These are phyloP conservation scores for Ramalina intermedia DNA, from an alignment of 495 filamentous ascomycete species.

Conservation along the genomic window DNA sequence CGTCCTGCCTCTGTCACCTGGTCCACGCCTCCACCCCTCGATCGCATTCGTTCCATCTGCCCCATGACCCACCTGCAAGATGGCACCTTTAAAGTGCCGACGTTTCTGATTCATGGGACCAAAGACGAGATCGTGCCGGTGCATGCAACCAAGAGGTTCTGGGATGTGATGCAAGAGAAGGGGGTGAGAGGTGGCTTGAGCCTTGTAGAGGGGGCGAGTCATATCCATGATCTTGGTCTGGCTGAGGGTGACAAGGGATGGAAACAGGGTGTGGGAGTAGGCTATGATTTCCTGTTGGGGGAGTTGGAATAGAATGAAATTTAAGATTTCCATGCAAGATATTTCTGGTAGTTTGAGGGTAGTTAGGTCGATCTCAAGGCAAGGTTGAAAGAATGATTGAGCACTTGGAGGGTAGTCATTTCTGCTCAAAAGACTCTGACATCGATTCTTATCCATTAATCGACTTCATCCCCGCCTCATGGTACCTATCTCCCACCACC, in stretches of 20 bases:
- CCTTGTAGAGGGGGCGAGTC: conserved; percentile 16
- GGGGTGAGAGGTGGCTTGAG: conserved; percentile 17
- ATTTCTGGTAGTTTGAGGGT: no score
- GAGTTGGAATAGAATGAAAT: background rate
- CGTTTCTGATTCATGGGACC: conserved; percentile 32
- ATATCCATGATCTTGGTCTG: conserved; percentile 21
- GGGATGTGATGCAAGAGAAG: conserved; percentile 10
- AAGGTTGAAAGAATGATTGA: no score
- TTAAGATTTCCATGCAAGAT: no score
- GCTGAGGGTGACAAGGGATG: conserved; percentile 15
- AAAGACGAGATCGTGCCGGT: conserved; percentile 29
- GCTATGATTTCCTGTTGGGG: conserved; percentile 20
- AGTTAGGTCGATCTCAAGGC: no score
- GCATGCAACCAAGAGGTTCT: conserved; percentile 15
- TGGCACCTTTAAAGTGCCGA: conserved; percentile 27
- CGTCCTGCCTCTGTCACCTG: conserved; percentile 4
- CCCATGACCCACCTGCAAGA: conserved; percentile 20
- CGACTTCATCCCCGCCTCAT: conserved; percentile 43
- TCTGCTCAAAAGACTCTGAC: no score
- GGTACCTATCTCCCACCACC: conserved; percentile 28
- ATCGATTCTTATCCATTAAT: background rate
- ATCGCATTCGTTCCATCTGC: conserved; percentile 14
- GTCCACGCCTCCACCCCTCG: conserved; percentile 6
- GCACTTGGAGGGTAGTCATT: no score
- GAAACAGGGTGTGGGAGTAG: conserved; percentile 13